Base-by-base conservation (phyloP, 1,139 yeast species). In the Pichia norvegensis region DNA sequence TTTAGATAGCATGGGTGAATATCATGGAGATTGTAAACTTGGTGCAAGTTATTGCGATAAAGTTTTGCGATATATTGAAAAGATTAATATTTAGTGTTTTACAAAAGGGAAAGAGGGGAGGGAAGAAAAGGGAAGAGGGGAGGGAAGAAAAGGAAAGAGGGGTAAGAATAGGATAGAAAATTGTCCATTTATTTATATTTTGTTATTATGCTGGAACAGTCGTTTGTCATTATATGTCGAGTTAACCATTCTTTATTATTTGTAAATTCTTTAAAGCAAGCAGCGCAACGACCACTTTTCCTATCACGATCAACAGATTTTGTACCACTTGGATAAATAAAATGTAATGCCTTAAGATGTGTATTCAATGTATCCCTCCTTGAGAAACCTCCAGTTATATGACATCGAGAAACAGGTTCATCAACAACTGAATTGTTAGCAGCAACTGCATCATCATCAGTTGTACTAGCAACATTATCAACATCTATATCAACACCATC, bases 301-400 rank as follows among this genome's bases (percentile, higher is more conserved):
- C 61, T 56, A 49, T 63, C 65, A 47, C 81, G 61, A 49, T 73
- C 74, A 23, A 49, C 48, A 17, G 74, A 68, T 52, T 70, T 72
- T 8, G 80, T 76, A 3, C 81, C 81, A 25, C 79, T 36, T 21
- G 82, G 82, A 55, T 76, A 77, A 21, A 74, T 70, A 56, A 76
- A 77, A 61, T 77, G 82, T 43, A 77, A 63, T 1, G 80, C 78
- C 54, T 74, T 76, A 45, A 76, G 66, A 58, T 76, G 82, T 2
- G 79, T 75, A 55, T 76, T 76, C 57, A 70, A 75, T 8, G 81
- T 76, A 55, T 77, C 82, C 55, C 79, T 66, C 52, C 81, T 65
- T 8, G 79, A 73, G 55, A 77, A 77, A 4, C 78, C 79, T 29
- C 82, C 81, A 1, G 76, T 74, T 36, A 79, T 77, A 59, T 76